A percentile compares a stretch with the other conserved stretches of the same genome.
Conservation (phyloP, 2,329 filamentous ascomycete genomes). For the Pseudocercospora crystallina region DNA sequence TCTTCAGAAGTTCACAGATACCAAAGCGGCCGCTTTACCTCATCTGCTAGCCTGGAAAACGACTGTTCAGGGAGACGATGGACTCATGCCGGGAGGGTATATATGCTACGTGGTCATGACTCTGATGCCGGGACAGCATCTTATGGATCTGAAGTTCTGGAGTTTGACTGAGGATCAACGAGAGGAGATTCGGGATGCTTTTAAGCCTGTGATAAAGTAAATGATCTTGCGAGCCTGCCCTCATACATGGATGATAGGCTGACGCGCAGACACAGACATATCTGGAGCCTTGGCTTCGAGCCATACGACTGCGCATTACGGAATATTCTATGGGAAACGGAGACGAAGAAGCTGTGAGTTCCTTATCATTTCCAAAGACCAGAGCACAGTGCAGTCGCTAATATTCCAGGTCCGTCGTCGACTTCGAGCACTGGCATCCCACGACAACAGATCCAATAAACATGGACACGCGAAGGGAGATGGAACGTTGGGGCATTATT, state of each 20-base stretch:
- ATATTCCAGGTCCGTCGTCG: constrained; percentile 28
- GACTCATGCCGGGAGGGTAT: constrained; percentile 31
- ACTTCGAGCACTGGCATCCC: constrained; percentile 33
- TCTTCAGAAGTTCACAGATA: constrained; percentile 24
- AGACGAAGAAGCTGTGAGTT: constrained; percentile 18
- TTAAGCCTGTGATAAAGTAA: constrained; percentile 26
- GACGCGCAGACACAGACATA: constrained; percentile 10
- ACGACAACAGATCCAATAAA: constrained; percentile 27
- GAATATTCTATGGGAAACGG: constrained; percentile 32
- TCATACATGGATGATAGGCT: neutral
- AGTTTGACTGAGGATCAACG: constrained; percentile 20
- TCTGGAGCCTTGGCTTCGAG: constrained; percentile 30
- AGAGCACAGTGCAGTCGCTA: neutral
- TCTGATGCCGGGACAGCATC: constrained; percentile 27
- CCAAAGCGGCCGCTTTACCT: constrained; percentile 21
- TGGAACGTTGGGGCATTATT: constrained; percentile 32
- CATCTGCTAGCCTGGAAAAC: constrained; percentile 28
- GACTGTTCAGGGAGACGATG: constrained; percentile 21
- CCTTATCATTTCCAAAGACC: neutral
- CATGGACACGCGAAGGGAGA: constrained; percentile 26
- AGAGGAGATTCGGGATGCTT: constrained; percentile 26
- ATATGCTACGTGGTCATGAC: constrained; percentile 33
- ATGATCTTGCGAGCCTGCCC: too few species aligned
- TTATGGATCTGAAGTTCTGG: constrained; percentile 34
- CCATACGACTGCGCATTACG: constrained; percentile 34